Evolutionary conservation across 2,329 filamentous ascomycete species (phyloP).

Genomic region (Paramyrothecium sp.): DNA sequence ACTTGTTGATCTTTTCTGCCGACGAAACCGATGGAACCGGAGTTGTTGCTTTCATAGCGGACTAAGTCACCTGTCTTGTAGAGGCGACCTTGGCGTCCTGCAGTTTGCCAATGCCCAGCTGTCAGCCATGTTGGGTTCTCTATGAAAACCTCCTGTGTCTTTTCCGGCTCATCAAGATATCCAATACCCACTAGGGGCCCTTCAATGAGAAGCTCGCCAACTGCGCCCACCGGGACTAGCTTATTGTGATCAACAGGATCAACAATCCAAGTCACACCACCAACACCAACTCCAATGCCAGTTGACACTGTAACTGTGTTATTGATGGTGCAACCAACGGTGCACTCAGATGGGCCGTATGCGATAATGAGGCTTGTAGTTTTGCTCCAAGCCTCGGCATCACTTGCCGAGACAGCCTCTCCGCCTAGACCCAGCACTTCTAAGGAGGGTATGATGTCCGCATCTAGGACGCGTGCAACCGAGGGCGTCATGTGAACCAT

Average conservation of each 20-base stretch:
- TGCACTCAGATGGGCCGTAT: conserved; percentile 55
- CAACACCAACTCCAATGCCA: conserved; percentile 47
- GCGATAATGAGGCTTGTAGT: conserved; percentile 47
- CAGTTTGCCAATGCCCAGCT: conserved; percentile 28
- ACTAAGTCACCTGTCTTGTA: conserved; percentile 63
- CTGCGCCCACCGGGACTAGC: conserved; percentile 45
- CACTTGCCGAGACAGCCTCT: conserved; percentile 50
- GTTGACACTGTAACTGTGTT: conserved; percentile 37
- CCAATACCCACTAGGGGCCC: conserved; percentile 61
- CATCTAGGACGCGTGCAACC: conserved; percentile 44
- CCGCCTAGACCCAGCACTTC: conserved; percentile 49
- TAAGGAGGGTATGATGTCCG: conserved; percentile 43
- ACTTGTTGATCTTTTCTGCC: conserved; percentile 68
- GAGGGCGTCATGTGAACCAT: conserved; percentile 52
- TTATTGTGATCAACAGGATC: conserved; percentile 44
- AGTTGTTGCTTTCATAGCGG: conserved; percentile 49
- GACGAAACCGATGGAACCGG: conserved; percentile 54
- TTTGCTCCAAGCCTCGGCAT: conserved; percentile 46
- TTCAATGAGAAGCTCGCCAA: conserved; percentile 54
- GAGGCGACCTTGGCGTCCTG: conserved; percentile 41
- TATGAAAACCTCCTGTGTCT: conserved; percentile 59
- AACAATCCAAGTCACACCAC: conserved; percentile 50
- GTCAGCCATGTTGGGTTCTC: conserved; percentile 51
- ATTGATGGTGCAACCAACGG: conserved; percentile 50
- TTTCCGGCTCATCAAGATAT: conserved; percentile 57